Evolutionary conservation across 257 asterid species (phyloP), one percentile per base, ranked within the genome.

Genomic region (Gynochthodes officinalis): DNA sequence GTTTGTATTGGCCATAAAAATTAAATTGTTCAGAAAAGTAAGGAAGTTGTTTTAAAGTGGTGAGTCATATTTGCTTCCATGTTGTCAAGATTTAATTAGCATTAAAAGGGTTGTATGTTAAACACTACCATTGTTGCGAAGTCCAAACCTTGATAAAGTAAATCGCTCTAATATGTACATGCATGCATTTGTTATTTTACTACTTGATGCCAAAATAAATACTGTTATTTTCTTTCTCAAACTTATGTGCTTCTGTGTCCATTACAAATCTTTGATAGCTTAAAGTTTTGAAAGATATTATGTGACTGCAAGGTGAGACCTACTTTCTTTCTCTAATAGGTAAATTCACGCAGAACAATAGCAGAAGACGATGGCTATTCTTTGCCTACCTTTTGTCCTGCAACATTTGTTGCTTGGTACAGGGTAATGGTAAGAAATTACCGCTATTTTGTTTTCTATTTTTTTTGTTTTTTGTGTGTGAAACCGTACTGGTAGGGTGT

Each of bases 351-450:
- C 39, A 76, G 73, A 80, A 80, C 83, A 57, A 77, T 79, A 62
- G 69, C n/a, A 68, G 88, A 76, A 75, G 93, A 83, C 76, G 85
- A 72, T 73, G 77, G 67, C 75, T 77, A 61, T 68, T 60, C 78
- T 75, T 88, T 89, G 78, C 93, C 95, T 65, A 80, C 88, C 48
- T 88, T 89, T 67, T 86, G 89, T 82, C 80, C 86, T 40, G 82
- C 95, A 77, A 91, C 96, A 74, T 80, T 88, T 76, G 78, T 50
- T 68, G 81, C 89, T 80, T 91, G 96, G 95, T 91, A 86, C 75
- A 82, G 95, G 57, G 95, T 89, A 67, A 72, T 91, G 97, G 97
- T 91, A 77, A 81, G 89, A 77, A 66, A 37, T 57, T 49, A 54
- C 35, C 14, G 46, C 64, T 39, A 16, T 69, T 69, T 39, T 70